These are phyloP conservation scores for Cutaneotrichosporon mucoides DNA, from an alignment of 1,284 basidiomycete genomes.

Conservation along the genomic window DNA sequence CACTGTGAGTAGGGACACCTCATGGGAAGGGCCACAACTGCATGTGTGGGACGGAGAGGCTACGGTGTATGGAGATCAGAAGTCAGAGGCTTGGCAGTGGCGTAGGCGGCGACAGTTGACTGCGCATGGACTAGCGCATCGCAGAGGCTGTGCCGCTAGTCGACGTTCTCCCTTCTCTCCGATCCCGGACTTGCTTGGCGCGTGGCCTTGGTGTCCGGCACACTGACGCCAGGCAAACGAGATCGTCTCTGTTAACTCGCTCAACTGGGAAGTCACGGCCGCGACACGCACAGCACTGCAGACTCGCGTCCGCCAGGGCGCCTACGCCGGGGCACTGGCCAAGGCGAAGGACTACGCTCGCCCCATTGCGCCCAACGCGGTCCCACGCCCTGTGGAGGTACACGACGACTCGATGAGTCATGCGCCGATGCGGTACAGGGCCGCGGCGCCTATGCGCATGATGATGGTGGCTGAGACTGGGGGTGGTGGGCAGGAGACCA, in stretches of 20 bases:
- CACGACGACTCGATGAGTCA: slow-evolving; percentile 3
- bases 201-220: no score
- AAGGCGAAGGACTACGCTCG: slow-evolving; percentile 15
- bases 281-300: neutral
- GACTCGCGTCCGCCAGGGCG: slow-evolving; percentile 9
- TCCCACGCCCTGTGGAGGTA: slow-evolving; percentile 3
- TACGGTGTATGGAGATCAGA: no score
- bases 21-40: no score
- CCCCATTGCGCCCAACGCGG: neutral
- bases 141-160: no score
- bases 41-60: no score
- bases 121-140: no score
- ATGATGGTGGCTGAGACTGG: neutral
- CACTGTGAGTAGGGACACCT: slow-evolving; percentile 12
- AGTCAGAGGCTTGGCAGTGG: no score
- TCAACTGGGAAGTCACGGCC: slow-evolving; percentile 5
- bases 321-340: slow-evolving; percentile 10
- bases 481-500: neutral
- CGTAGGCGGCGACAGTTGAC: no score
- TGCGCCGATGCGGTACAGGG: neutral
- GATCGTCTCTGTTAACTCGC: neutral
- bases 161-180: no score
- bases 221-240: neutral
- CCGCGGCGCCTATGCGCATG: neutral
- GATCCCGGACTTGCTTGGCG: no score